Conservation (phyloP, 2,329 filamentous ascomycete species). For the Corniculantispora saksenae region DNA sequence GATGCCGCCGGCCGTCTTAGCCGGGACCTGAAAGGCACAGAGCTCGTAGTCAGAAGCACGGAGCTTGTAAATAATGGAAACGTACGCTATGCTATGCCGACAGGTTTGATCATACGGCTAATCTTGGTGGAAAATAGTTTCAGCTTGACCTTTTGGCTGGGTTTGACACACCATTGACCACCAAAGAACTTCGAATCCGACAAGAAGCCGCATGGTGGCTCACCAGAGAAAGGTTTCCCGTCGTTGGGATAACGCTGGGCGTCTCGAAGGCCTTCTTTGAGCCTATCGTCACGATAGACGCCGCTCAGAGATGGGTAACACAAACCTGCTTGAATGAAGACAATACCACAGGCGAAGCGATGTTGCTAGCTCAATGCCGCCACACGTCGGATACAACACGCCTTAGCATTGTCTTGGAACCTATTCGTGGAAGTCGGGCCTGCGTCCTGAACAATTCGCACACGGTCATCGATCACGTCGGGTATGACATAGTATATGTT, state of each 20-base stretch:
- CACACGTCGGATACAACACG: neutral
- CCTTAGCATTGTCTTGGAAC: neutral
- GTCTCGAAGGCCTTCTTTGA: neutral
- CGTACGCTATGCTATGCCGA: neutral
- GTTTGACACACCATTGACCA: neutral
- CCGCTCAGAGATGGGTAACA: neutral
- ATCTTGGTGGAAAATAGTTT: neutral
- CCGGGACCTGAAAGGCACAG: neutral
- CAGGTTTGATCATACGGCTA: neutral
- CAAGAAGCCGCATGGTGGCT: conserved; percentile 7
- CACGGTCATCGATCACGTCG: conserved; percentile 2
- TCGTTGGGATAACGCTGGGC: neutral
- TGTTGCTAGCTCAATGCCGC: neutral
- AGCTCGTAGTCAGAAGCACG: neutral
- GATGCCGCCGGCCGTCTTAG: neutral
- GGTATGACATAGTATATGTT: neutral
- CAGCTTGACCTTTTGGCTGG: conserved; percentile 3
- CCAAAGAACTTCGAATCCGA: neutral
- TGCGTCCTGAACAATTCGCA: conserved; percentile 3
- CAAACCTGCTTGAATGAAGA: neutral
- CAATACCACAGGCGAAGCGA: neutral
- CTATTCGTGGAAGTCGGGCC: neutral
- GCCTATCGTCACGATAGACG: neutral
- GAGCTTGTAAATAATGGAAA: conserved; percentile 6
- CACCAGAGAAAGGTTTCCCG: neutral